Evolutionary conservation across 2,329 filamentous ascomycete genomes (phyloP).

Genomic region (Albophoma yamanashiensis): DNA sequence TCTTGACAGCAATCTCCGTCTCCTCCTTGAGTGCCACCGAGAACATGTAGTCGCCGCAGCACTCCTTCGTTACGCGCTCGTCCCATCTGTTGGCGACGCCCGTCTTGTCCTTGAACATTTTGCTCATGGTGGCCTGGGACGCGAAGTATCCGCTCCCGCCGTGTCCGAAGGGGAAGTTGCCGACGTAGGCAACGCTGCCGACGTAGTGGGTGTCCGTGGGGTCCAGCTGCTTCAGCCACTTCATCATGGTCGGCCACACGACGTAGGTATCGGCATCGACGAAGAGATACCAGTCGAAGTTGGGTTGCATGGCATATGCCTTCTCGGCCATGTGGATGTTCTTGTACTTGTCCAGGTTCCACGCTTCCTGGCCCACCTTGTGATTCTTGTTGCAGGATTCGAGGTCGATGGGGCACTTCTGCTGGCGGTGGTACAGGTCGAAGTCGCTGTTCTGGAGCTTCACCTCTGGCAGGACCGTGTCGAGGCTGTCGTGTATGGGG

Average conservation of each 20-base stretch:
- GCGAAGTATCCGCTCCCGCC: conserved; percentile 46
- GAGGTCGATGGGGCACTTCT: conserved; percentile 32
- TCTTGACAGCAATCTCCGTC: conserved; percentile 27
- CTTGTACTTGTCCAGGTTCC: conserved; percentile 52
- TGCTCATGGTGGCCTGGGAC: conserved; percentile 39
- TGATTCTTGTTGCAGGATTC: conserved; percentile 29
- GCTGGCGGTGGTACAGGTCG: conserved; percentile 33
- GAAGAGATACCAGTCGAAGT: conserved; percentile 49
- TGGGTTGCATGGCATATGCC: conserved; percentile 35
- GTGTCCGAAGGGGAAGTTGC: conserved; percentile 37
- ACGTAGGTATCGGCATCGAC: conserved; percentile 50
- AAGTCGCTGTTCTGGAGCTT: conserved; percentile 38
- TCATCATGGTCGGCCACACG: conserved; percentile 38
- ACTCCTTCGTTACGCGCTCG: conserved; percentile 24
- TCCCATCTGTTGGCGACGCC: conserved; percentile 38
- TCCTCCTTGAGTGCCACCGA: conserved; percentile 32
- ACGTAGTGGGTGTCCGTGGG: conserved; percentile 34
- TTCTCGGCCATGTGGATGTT: conserved; percentile 49
- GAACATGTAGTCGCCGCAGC: conserved; percentile 43
- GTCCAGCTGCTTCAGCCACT: conserved; percentile 35
- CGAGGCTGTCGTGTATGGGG: conserved; percentile 34
- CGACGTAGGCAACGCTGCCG: conserved; percentile 35
- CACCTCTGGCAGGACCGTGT: conserved; percentile 29
- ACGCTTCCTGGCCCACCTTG: conserved; percentile 23
- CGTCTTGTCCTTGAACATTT: conserved; percentile 27